Base-by-base conservation (phyloP, 2,329 filamentous ascomycete species). In the Hypoxylon sp. region DNA sequence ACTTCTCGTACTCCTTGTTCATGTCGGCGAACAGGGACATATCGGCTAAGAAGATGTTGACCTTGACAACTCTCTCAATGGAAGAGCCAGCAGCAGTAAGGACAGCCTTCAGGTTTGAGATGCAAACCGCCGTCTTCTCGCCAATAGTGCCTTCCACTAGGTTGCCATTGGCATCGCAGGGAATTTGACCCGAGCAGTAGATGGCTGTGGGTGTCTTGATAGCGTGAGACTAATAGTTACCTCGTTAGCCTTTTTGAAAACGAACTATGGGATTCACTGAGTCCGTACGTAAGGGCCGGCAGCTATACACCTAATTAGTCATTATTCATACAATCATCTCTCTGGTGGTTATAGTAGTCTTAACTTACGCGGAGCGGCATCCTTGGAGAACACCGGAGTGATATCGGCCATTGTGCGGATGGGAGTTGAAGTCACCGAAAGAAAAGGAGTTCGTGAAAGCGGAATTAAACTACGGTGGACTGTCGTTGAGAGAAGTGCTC, bases 11-110 rank as follows among this genome's bases (percentile, higher is more conserved):
- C 77, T 93, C 91, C 72, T 86, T 86, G 82, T 97, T 97, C 92
- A 97, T 94, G 79, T 90, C 89, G 54, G 87, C 90, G 78, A 98
- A 98, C 82, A 96, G 87, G 70, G 86, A 88, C 95, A 98, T 98
- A 81, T 97, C 92, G 55, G 92, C 91, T 69, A 98, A 84, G 87
- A 98, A 98, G 78, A 97, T 91, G 79, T 90, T 93, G 75, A 94
- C 92, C 87, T 98, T 97, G 83, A 98, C 92, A 51, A 97, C 91
- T 81, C 90, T 92, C 71, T 88, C 82, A 65, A 98, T 87, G 57
- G 87, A 88, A 22, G 92, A 94, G 59, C 93, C 94, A 24, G 94
- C 94, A 75, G 91, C 93, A 67, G 90, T 87, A 56, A 98, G 89
- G 63, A 98, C 93, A 47, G 92, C 92, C 80, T 91, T 87, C 77